A percentile compares a stretch with the other conserved stretches of the same genome.
These are phyloP conservation scores for Russula brevipes DNA, from an alignment of 768 basidiomycete genomes.

Conservation along the genomic window DNA sequence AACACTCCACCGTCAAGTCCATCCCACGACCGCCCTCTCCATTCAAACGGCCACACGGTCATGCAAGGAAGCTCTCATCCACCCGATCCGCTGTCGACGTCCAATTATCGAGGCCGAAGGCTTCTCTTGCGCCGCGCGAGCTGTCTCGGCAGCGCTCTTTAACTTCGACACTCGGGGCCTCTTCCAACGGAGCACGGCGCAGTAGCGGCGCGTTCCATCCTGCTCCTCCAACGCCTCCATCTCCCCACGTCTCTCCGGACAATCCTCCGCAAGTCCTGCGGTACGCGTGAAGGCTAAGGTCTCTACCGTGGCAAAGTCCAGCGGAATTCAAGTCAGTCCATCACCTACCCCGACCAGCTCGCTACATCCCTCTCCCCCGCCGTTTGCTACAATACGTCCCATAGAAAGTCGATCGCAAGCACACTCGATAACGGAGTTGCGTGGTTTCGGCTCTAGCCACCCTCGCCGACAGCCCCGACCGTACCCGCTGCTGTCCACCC, in stretches of 20 bases:
- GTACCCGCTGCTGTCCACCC: slow-evolving; percentile 36
- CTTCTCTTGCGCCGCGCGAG: slow-evolving; percentile 21
- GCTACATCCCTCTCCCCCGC: slow-evolving; percentile 15
- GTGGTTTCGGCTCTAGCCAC: slow-evolving; percentile 26
- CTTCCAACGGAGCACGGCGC: slow-evolving; percentile 24
- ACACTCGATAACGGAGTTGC: slow-evolving; percentile 32
- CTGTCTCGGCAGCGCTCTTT: slow-evolving; percentile 32
- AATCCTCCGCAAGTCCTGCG: slow-evolving; percentile 22
- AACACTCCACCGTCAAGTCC: slow-evolving; percentile 27
- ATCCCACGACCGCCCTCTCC: slow-evolving; percentile 25
- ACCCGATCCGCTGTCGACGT: slow-evolving; percentile 26
- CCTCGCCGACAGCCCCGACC: slow-evolving; percentile 21
- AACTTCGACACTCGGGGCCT: slow-evolving; percentile 26
- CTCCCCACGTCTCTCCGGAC: slow-evolving; percentile 22
- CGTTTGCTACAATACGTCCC: slow-evolving; percentile 22
- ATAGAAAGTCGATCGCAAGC: slow-evolving; percentile 27
- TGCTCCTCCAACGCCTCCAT: slow-evolving; percentile 22
- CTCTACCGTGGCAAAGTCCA: slow-evolving; percentile 42
- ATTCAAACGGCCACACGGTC: slow-evolving; percentile 17
- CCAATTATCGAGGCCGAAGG: slow-evolving; percentile 26
- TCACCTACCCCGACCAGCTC: slow-evolving; percentile 12
- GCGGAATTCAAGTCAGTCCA: neutral
- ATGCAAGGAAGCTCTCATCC: slow-evolving; percentile 9
- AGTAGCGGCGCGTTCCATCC: slow-evolving; percentile 30
- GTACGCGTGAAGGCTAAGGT: slow-evolving; percentile 58